A percentile compares a stretch with the other conserved stretches of the same genome.
phyloP scores from a whole-genome alignment of 495 filamentous ascomycete genomes.

The Aspergillus diversus region DNA sequence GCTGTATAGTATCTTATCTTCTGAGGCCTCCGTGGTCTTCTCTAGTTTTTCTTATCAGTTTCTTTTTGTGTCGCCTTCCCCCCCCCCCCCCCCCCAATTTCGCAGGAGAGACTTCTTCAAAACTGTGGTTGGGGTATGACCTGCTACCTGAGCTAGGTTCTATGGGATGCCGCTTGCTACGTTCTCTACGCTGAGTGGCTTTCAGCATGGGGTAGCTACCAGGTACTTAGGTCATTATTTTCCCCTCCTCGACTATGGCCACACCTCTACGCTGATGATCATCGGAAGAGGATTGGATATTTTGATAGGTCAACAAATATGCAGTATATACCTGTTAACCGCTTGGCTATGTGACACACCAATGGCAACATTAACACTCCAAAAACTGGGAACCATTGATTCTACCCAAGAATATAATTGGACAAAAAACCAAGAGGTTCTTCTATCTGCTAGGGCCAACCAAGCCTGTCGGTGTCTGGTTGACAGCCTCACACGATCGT shows the following conservation, averaged over 20 bases:
- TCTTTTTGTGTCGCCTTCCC: not conserved
- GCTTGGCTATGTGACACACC: conserved; percentile 29
- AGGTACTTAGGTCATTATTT: conserved; percentile 6
- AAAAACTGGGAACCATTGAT: conserved; percentile 13
- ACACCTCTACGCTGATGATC: conserved; percentile 4
- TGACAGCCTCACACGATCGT: conserved; percentile 4
- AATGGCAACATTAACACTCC: conserved; percentile 20
- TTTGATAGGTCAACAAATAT: conserved; percentile 25
- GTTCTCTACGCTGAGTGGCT: conserved; percentile 27
- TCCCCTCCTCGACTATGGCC: conserved; percentile 5
- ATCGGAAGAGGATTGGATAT: conserved; percentile 5
- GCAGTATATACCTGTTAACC: conserved; percentile 25
- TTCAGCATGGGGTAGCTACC: conserved; percentile 12
- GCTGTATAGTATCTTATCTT: not conserved
- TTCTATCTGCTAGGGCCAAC: conserved; percentile 19
- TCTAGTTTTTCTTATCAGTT: not conserved
- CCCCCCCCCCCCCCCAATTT: too few species aligned
- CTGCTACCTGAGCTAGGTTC: not conserved
- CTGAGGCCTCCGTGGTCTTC: not conserved
- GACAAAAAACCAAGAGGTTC: conserved; percentile 8
- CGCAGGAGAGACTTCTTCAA: too few species aligned
- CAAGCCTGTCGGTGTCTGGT: conserved; percentile 3
- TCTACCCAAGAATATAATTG: conserved; percentile 21
- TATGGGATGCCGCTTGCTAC: conserved; percentile 27
- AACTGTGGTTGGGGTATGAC: not conserved